Evolutionary conservation across 1,284 basidiomycete genomes (phyloP).

Genomic region (Melampsora abietis-canadensis): DNA sequence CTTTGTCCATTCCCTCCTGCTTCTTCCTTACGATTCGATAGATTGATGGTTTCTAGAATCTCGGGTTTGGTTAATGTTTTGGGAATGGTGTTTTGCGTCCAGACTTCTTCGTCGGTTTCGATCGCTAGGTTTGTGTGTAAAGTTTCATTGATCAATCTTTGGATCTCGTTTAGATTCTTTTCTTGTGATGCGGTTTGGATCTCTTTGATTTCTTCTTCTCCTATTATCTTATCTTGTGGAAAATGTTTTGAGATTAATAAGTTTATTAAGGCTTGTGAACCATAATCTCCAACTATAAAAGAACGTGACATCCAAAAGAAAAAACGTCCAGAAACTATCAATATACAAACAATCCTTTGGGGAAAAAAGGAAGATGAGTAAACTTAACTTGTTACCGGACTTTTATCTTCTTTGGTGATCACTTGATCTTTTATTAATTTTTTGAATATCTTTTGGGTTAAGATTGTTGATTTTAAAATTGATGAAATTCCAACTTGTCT

Average conservation of each 20-base stretch:
- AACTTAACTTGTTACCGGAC: slow-evolving; percentile 80
- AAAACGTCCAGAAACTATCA: not conserved
- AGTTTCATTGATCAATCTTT: slow-evolving; percentile 26
- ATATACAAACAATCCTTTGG: no score
- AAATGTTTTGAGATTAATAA: slow-evolving; percentile 68
- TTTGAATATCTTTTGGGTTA: slow-evolving; percentile 77
- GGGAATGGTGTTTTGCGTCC: not conserved
- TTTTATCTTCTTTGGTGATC: slow-evolving; percentile 86
- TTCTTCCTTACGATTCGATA: not conserved
- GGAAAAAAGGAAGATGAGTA: not conserved
- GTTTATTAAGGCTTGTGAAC: slow-evolving; percentile 83
- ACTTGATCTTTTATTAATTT: slow-evolving; percentile 81
- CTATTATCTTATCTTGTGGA: slow-evolving; percentile 82
- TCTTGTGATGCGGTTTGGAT: slow-evolving; percentile 54
- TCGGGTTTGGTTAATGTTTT: not conserved
- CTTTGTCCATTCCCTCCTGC: slow-evolving; percentile 56
- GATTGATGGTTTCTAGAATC: slow-evolving; percentile 24
- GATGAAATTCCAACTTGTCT: slow-evolving; percentile 78
- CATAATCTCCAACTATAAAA: slow-evolving; percentile 75
- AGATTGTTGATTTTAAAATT: slow-evolving; percentile 76
- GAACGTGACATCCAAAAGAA: slow-evolving; percentile 2
- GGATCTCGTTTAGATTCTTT: slow-evolving; percentile 14
- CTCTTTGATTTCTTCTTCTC: slow-evolving; percentile 89
- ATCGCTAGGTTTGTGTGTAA: slow-evolving; percentile 7
- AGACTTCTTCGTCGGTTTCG: slow-evolving; percentile 13